Percentiles rank a stretch among this genome's conserved stretches.
Evolutionary conservation across 441 rosid genomes (phyloP).

Genomic region (Pelargonium australe): DNA sequence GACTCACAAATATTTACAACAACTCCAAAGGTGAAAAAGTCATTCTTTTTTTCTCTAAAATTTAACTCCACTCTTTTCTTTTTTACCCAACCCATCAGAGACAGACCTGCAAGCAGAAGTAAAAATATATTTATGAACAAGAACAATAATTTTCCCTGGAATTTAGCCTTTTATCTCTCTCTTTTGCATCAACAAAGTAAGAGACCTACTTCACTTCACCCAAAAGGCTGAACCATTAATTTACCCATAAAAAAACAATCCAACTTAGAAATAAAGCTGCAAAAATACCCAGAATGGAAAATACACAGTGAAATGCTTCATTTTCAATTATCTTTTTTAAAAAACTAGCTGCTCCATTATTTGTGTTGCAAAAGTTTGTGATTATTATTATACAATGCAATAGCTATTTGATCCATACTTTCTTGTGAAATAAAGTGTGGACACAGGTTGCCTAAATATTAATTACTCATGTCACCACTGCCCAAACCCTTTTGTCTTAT

Average conservation of each 20-base stretch:
- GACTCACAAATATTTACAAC: background rate
- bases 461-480: too few species aligned
- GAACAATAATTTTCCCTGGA: constrained; percentile 10
- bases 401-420: constrained; percentile 16
- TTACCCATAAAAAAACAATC: constrained; percentile 15
- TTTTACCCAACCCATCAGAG: constrained; percentile 6
- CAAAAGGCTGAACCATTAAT: constrained; percentile 26
- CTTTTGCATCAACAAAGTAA: constrained; percentile 25
- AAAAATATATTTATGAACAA: too few species aligned
- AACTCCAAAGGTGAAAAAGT: background rate
- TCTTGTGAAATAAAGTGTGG: constrained; percentile 13
- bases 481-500: too few species aligned
- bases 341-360: too few species aligned
- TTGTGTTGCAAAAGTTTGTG: too few species aligned
- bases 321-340: background rate
- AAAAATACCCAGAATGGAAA: background rate
- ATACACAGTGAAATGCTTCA: background rate
- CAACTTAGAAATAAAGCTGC: constrained; percentile 9
- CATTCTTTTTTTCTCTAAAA: background rate
- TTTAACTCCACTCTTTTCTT: background rate
- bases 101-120: too few species aligned
- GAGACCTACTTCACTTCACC: constrained; percentile 14
- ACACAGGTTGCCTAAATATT: constrained; percentile 14
- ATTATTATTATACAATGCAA: constrained; percentile 14
- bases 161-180: constrained; percentile 15